Evolutionary conservation across 208 protist species (phyloP).

Genomic region (Wallacemonas sp.): DNA sequence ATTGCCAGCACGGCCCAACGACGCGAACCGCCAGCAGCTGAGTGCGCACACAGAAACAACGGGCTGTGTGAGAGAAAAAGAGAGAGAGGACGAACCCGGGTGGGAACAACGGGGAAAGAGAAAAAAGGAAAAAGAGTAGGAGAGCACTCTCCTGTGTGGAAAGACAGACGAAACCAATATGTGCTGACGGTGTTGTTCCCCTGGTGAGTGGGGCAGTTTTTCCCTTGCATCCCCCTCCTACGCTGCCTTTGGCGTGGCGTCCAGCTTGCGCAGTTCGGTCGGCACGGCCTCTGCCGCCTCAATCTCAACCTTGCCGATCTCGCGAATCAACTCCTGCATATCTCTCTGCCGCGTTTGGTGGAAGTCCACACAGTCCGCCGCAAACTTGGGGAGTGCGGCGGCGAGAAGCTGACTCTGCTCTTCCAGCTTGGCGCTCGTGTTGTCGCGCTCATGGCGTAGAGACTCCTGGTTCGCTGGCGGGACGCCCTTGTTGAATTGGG

Average conservation of each 20-base stretch:
- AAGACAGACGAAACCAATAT: not conserved
- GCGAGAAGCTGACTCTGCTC: conserved; percentile 29
- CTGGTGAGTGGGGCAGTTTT: conserved; percentile 2
- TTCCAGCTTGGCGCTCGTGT: conserved; percentile 23
- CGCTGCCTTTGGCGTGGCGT: conserved; percentile 33
- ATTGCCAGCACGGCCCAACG: too few species aligned
- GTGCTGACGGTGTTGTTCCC: not conserved
- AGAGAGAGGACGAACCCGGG: not conserved
- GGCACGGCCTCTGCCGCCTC: conserved; percentile 65
- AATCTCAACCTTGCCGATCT: conserved; percentile 79
- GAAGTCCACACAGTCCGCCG: conserved; percentile 73
- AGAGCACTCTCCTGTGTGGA: not conserved
- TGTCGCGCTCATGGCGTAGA: not conserved
- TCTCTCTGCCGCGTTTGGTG: conserved; percentile 84
- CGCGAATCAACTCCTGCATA: conserved; percentile 70
- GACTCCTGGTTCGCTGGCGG: not conserved
- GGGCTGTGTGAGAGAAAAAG: not conserved
- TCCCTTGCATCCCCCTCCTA: conserved; percentile 7
- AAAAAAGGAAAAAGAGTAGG: not conserved
- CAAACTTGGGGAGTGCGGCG: conserved; percentile 44
- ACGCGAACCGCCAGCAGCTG: too few species aligned
- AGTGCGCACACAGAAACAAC: too few species aligned
- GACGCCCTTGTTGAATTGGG: conserved; percentile 16
- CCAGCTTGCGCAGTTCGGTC: conserved; percentile 63
- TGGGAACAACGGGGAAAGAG: conserved; percentile 5